phyloP scores from a whole-genome alignment of 2,329 filamentous ascomycete species.

The Cladosporium austrohemisphaericum region DNA sequence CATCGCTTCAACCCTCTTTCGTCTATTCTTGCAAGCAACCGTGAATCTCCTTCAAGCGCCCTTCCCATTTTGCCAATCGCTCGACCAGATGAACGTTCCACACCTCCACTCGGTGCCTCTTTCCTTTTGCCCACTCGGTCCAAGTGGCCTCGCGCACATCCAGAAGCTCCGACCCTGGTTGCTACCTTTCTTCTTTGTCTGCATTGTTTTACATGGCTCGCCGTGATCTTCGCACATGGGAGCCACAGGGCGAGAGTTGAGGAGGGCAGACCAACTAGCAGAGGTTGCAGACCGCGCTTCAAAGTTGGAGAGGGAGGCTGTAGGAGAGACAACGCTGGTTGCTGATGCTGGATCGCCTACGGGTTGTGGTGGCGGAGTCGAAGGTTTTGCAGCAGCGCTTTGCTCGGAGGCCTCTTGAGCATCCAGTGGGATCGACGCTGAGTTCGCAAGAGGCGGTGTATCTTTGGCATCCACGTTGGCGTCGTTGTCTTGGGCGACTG shows the following conservation, averaged over 20 bases:
- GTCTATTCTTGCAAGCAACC: too few relatives aligned
- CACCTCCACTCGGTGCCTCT: conserved; percentile 83
- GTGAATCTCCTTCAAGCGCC: too few relatives aligned
- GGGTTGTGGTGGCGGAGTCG: not conserved
- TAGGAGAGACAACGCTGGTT: not conserved
- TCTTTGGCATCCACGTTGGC: not conserved
- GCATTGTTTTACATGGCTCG: conserved; percentile 77
- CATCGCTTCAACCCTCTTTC: too few relatives aligned
- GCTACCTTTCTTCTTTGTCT: conserved; percentile 83
- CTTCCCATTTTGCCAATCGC: conserved; percentile 53
- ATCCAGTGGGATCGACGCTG: not conserved
- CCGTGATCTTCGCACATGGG: conserved; percentile 79
- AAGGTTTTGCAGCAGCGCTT: not conserved
- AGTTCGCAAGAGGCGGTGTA: not conserved
- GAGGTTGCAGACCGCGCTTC: conserved; percentile 28
- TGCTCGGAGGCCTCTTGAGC: not conserved
- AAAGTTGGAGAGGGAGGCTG: conserved; percentile 1
- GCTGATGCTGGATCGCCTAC: not conserved
- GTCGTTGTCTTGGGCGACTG: not conserved
- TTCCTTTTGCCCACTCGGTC: conserved; percentile 81
- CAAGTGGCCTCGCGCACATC: conserved; percentile 71
- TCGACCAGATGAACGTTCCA: conserved; percentile 72
- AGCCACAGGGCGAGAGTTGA: conserved; percentile 63
- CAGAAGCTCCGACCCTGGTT: conserved; percentile 69
- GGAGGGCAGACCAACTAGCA: conserved; percentile 73